Evolutionary conservation across 768 basidiomycete species (phyloP).

Genomic region (Naganishia friedmannii): DNA sequence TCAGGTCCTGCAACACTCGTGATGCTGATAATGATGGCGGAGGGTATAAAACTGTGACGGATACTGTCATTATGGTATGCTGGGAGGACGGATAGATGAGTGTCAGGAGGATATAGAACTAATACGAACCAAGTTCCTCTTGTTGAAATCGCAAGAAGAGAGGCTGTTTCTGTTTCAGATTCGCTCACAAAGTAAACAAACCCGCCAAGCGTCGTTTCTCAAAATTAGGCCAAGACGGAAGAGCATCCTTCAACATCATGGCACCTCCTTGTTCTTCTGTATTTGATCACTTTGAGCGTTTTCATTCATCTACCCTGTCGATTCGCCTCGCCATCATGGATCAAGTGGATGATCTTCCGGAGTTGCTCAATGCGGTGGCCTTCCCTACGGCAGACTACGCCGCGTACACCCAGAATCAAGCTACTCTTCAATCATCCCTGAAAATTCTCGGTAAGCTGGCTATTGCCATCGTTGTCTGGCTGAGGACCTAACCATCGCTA

Average conservation of each 20-base stretch:
- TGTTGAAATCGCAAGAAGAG: too few species aligned
- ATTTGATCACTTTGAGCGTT: neutral
- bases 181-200: constrained; percentile 16
- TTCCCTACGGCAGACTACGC: constrained; percentile 22
- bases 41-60: constrained; percentile 12
- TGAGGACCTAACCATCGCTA: too few species aligned
- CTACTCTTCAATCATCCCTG: constrained; percentile 26
- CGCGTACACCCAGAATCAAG: constrained; percentile 24
- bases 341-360: constrained; percentile 21
- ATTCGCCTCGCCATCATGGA: neutral
- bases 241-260: constrained; percentile 4
- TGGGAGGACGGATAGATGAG: too few species aligned
- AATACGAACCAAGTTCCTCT: too few species aligned
- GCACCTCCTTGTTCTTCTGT: too few species aligned
- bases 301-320: neutral
- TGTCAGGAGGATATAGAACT: too few species aligned
- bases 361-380: constrained; percentile 3
- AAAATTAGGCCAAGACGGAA: neutral
- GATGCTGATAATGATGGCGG: constrained; percentile 12
- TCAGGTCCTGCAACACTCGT: neutral
- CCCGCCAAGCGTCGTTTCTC: too few species aligned
- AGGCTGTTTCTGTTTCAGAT: neutral
- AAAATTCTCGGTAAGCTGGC: constrained; percentile 29
- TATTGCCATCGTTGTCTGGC: too few species aligned
- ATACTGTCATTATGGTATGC: constrained; percentile 2